Conservation (phyloP, 1,284 basidiomycete species). For the Papiliotrema flavescens region DNA sequence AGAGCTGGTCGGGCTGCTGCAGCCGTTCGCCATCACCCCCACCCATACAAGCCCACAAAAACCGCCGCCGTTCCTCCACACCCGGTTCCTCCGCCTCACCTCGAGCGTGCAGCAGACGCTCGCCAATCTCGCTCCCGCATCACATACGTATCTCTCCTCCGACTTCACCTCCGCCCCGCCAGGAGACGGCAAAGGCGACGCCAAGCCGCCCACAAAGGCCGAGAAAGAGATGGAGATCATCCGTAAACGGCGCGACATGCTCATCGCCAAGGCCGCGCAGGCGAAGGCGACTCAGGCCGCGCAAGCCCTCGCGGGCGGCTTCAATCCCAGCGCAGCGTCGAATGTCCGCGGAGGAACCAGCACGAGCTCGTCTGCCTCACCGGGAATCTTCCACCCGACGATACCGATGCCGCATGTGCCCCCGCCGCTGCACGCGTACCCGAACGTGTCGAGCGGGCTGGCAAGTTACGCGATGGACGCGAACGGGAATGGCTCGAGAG, state of each 20-base stretch:
- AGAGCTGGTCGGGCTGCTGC: conserved; percentile 27
- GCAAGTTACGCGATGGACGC: too few relatives aligned
- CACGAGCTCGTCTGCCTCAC: background rate
- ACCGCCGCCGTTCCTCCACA: conserved; percentile 32
- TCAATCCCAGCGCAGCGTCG: too few relatives aligned
- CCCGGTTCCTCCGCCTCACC: conserved; percentile 30
- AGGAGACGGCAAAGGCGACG: background rate
- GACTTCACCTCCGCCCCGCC: conserved; percentile 15
- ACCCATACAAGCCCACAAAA: conserved; percentile 15
- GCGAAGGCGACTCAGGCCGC: conserved; percentile 8
- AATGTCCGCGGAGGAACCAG: background rate
- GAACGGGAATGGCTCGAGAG: too few relatives aligned
- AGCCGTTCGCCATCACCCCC: conserved; percentile 21
- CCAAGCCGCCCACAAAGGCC: conserved; percentile 16
- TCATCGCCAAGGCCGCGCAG: conserved; percentile 33
- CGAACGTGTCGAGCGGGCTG: too few relatives aligned
- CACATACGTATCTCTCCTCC: conserved; percentile 19
- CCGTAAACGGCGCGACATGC: conserved; percentile 30
- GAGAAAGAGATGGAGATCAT: conserved; percentile 45
- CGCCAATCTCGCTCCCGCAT: conserved; percentile 16
- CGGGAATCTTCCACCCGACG: background rate
- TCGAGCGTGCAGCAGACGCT: conserved; percentile 25
- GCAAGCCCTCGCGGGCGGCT: too few relatives aligned
- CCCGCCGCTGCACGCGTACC: too few relatives aligned
- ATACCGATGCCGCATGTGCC: background rate